Percentiles rank a stretch among this genome's conserved stretches.
These are phyloP conservation scores for Pleurotus sapidus DNA, from an alignment of 768 basidiomycete genomes.

Conservation along the genomic window DNA sequence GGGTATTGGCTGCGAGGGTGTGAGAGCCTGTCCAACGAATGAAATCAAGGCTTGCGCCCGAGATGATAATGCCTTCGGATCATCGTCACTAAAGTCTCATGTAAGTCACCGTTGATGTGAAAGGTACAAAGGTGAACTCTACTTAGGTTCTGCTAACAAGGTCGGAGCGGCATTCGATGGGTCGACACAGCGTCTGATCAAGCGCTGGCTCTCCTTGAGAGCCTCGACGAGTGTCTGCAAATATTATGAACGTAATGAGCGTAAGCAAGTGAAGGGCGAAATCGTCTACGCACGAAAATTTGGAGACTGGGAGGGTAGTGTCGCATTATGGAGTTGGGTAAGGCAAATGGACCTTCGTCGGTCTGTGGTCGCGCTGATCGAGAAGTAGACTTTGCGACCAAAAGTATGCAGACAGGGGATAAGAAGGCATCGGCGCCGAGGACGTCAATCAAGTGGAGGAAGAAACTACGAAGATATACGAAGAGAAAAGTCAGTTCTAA, in stretches of 20 bases:
- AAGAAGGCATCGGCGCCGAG: slow-evolving; percentile 81
- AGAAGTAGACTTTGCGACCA: slow-evolving; percentile 76
- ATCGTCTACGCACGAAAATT: slow-evolving; percentile 41
- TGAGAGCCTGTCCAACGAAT: slow-evolving; percentile 57
- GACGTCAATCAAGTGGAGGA: slow-evolving; percentile 80
- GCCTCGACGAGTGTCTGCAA: slow-evolving; percentile 60
- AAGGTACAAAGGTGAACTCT: slow-evolving; percentile 19
- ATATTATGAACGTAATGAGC: slow-evolving; percentile 3
- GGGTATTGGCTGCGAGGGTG: slow-evolving; percentile 19
- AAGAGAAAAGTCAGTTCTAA: neutral
- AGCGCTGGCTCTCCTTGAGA: slow-evolving; percentile 61
- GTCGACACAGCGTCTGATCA: slow-evolving; percentile 40
- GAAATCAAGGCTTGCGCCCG: slow-evolving; percentile 67
- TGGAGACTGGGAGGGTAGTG: slow-evolving; percentile 47
- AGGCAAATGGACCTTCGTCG: slow-evolving; percentile 58
- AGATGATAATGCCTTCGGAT: slow-evolving; percentile 43
- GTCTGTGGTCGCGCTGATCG: slow-evolving; percentile 60
- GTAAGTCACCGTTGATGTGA: neutral
- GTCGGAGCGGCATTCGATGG: slow-evolving; percentile 34
- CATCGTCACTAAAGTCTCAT: slow-evolving; percentile 48
- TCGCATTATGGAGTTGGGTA: slow-evolving; percentile 68
- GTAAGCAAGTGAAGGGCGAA: neutral
- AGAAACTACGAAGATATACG: slow-evolving; percentile 63
- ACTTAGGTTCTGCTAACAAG: slow-evolving; percentile 61
- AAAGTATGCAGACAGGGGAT: slow-evolving; percentile 77